These are phyloP conservation scores for bread wheat (Triticum aestivum) DNA, from an alignment of 176 grass and related monocot species.

Conservation along the genomic window DNA sequence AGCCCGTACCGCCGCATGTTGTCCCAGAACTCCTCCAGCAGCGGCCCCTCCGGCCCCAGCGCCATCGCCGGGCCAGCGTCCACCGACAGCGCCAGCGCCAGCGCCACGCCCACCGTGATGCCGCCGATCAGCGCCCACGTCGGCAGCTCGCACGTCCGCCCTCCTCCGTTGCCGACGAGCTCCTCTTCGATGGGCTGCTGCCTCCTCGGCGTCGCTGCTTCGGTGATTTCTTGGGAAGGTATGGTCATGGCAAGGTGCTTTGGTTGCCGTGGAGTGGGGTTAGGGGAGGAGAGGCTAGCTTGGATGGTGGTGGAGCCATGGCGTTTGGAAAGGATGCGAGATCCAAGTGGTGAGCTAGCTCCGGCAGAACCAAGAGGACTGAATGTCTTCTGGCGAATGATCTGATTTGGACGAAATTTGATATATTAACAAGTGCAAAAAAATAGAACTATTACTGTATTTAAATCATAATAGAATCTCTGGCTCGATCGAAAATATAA, in stretches of 20 bases:
- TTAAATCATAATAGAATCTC: not conserved
- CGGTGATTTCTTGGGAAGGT: not conserved
- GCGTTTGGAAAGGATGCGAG: not conserved
- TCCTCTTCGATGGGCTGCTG: not conserved
- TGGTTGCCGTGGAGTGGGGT: not conserved
- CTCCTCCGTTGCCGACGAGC: not conserved
- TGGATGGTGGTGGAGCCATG: slow-evolving; percentile 9
- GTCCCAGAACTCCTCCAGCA: slow-evolving; percentile 97
- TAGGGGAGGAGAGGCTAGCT: slow-evolving; percentile 10
- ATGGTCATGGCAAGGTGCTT: not conserved
- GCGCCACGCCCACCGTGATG: slow-evolving; percentile 51
- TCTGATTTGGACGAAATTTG: slow-evolving; percentile 10
- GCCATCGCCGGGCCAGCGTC: slow-evolving; percentile 44
- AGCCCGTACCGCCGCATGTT: slow-evolving; percentile 87
- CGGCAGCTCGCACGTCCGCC: slow-evolving; percentile 43
- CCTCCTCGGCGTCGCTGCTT: not conserved
- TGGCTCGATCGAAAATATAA: not conserved
- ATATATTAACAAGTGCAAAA: not conserved
- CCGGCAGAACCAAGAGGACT: not conserved
- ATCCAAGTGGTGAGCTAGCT: not conserved
- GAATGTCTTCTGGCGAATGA: not conserved
- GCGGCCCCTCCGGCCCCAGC: slow-evolving; percentile 75
- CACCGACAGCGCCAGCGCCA: slow-evolving; percentile 39
- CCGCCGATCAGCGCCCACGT: slow-evolving; percentile 72
- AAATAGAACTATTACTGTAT: not conserved